Evolutionary conservation across 2,329 filamentous ascomycete genomes (phyloP).

Genomic region (Calonectria honghensis): DNA sequence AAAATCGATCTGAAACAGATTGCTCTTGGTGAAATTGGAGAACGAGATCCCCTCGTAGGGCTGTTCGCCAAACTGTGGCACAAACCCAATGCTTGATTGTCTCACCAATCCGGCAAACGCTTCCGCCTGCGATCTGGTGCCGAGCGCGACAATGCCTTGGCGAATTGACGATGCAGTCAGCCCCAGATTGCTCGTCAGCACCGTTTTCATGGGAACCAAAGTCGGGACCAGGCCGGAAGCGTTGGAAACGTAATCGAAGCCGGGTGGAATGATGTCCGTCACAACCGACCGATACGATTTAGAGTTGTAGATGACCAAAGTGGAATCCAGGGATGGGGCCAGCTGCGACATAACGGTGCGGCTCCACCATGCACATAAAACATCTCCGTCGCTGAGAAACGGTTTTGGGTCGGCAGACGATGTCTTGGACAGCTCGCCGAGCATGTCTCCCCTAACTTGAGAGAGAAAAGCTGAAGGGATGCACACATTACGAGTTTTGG

Average conservation of each 20-base stretch:
- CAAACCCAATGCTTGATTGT: background rate
- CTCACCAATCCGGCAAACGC: constrained; percentile 9
- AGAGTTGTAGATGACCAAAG: constrained; percentile 21
- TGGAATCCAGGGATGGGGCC: constrained; percentile 4
- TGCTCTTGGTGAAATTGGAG: background rate
- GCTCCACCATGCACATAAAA: constrained; percentile 20
- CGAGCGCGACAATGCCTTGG: background rate
- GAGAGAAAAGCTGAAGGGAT: constrained; percentile 1
- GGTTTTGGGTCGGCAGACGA: background rate
- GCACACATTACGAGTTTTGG: background rate
- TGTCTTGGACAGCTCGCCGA: background rate
- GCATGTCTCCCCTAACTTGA: background rate
- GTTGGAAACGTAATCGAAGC: constrained; percentile 19
- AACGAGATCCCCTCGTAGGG: constrained; percentile 1
- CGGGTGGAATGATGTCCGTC: constrained; percentile 1
- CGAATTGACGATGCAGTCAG: background rate
- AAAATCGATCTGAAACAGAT: background rate
- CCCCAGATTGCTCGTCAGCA: background rate
- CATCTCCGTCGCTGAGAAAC: constrained; percentile 17
- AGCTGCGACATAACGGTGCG: constrained; percentile 4
- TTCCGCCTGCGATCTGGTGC: constrained; percentile 2
- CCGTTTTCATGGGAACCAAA: background rate
- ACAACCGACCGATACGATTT: constrained; percentile 19
- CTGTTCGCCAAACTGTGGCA: constrained; percentile 9
- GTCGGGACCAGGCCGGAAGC: background rate